Conservation (phyloP, 495 filamentous ascomycete species). For the Podospora pseudoanserina region DNA sequence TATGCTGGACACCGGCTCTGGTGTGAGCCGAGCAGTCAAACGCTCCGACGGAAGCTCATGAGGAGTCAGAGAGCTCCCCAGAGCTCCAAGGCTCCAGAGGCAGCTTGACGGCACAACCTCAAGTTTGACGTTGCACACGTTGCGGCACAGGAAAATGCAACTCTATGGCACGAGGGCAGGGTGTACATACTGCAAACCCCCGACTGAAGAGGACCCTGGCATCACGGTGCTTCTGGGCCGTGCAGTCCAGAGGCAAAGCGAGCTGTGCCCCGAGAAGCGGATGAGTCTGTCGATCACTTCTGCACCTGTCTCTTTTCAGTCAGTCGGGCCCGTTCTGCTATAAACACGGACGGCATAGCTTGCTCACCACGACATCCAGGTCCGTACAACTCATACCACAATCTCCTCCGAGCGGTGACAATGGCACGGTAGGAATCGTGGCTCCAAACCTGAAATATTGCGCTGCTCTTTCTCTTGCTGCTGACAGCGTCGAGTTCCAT, state of each 20-base stretch:
- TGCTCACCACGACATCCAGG: not conserved
- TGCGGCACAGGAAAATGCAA: conserved; percentile 10
- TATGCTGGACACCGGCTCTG: not conserved
- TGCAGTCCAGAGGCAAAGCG: conserved; percentile 2
- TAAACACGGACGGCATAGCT: not conserved
- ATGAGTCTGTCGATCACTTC: conserved; percentile 5
- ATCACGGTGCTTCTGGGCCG: not conserved
- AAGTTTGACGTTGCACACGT: conserved; percentile 11
- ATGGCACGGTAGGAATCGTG: not conserved
- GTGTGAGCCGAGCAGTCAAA: not conserved
- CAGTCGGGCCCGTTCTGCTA: not conserved
- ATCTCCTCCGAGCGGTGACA: not conserved
- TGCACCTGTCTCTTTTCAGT: conserved; percentile 7
- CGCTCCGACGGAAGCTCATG: not conserved
- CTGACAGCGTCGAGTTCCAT: not conserved
- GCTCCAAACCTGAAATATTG: not conserved
- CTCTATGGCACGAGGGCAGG: conserved; percentile 3
- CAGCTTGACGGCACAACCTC: conserved; percentile 4
- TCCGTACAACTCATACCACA: not conserved
- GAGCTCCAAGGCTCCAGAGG: conserved; percentile 5
- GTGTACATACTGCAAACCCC: not conserved
- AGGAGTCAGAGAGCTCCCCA: not conserved
- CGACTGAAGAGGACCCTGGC: conserved; percentile 2
- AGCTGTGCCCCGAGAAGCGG: not conserved
- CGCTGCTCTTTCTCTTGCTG: not conserved